Percentiles rank a stretch among this genome's conserved stretches.
Conservation (phyloP, 495 filamentous ascomycete species). For the Lasiosphaeriaceae sp. region DNA sequence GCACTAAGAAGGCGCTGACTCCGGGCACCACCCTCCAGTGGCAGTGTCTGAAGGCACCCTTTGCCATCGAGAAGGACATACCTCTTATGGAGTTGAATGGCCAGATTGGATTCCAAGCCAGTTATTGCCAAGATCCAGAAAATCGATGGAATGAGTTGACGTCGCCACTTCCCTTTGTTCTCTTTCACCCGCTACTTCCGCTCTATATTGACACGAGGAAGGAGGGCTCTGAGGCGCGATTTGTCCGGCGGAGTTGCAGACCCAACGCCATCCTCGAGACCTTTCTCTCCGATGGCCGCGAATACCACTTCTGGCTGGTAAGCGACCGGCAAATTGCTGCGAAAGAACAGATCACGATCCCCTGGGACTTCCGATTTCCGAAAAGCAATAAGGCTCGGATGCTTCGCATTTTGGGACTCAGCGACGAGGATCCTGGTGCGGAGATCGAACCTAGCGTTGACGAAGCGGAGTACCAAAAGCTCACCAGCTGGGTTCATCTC, state of each 20-base stretch:
- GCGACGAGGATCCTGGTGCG: conserved; percentile 35
- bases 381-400: conserved; percentile 39
- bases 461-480: conserved; percentile 48
- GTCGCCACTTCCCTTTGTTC: conserved; percentile 80
- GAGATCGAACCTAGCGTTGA: conserved; percentile 39
- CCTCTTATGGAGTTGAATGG: conserved; percentile 86
- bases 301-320: conserved; percentile 87
- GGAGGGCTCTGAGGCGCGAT: conserved; percentile 80
- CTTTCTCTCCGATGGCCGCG: conserved; percentile 65
- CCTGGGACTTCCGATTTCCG: conserved; percentile 52
- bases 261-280: conserved; percentile 82
- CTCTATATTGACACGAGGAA: conserved; percentile 87
- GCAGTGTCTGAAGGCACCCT: conserved; percentile 63
- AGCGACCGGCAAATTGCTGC: conserved; percentile 66
- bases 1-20: conserved; percentile 42
- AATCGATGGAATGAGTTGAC: conserved; percentile 74
- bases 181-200: conserved; percentile 76
- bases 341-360: conserved; percentile 52
- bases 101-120: conserved; percentile 71
- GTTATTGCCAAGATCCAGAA: conserved; percentile 66
- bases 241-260: conserved; percentile 80
- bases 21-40: conserved; percentile 51
- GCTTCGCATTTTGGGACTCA: conserved; percentile 48
- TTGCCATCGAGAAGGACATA: conserved; percentile 55
- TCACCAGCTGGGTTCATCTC: conserved; percentile 56